Conservation (phyloP, 2,329 filamentous ascomycete species). For the Colletotrichum sp. region DNA sequence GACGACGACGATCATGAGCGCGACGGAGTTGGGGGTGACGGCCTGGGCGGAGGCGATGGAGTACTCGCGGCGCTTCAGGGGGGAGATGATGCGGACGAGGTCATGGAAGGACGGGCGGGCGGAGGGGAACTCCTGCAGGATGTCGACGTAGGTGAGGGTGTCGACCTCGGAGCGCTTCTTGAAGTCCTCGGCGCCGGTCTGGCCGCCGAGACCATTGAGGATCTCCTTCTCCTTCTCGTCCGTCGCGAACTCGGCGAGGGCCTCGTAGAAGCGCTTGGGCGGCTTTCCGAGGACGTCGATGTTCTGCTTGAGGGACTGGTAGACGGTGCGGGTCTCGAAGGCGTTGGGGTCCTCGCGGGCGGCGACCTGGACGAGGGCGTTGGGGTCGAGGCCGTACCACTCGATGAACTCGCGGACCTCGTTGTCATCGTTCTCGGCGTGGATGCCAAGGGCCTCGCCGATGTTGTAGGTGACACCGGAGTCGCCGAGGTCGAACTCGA, state of each 20-base stretch:
- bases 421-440: constrained; percentile 87
- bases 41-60: constrained; percentile 98
- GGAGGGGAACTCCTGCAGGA: constrained; percentile 87
- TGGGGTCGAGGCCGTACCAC: constrained; percentile 83
- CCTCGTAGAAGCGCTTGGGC: constrained; percentile 97
- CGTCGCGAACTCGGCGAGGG: constrained; percentile 82
- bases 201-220: constrained; percentile 76
- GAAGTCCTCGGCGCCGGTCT: constrained; percentile 86
- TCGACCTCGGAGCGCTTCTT: constrained; percentile 92
- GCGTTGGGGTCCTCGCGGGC: constrained; percentile 77
- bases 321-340: constrained; percentile 88
- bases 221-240: constrained; percentile 84
- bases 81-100: constrained; percentile 83
- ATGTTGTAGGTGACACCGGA: constrained; percentile 96
- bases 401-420: constrained; percentile 86
- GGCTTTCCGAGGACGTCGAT: constrained; percentile 96
- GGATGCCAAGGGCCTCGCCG: constrained; percentile 94
- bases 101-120: constrained; percentile 90
- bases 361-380: constrained; percentile 89
- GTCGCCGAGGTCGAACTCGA: constrained; percentile 93
- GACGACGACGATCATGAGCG: constrained; percentile 96
- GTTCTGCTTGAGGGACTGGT: constrained; percentile 90
- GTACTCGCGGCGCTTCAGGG: constrained; percentile 97
- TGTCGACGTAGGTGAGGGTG: constrained; percentile 87
- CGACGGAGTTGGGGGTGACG: constrained; percentile 86